Conservation (phyloP, 371 early-diverging fungal species). For the Parasitella parasitica region DNA sequence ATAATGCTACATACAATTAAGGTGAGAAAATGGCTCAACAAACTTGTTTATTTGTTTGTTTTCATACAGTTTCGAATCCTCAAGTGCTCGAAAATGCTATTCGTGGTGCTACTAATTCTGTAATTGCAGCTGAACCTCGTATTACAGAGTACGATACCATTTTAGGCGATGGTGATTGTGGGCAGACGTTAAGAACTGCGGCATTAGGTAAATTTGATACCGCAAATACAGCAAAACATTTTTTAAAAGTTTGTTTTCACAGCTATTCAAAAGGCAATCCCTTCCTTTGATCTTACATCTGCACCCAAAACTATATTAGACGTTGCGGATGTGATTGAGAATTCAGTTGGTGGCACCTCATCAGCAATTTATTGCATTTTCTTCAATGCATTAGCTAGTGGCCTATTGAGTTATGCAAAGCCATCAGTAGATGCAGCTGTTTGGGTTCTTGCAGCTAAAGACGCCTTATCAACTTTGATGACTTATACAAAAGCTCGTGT, state of each 20-base stretch:
- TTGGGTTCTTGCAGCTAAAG: conserved; percentile 32
- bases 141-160: conserved; percentile 72
- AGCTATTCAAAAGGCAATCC: conserved; percentile 36
- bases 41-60: not conserved
- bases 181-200: conserved; percentile 68
- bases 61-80: conserved; percentile 4
- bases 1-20: too few species aligned
- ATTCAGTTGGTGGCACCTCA: conserved; percentile 76
- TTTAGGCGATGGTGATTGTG: conserved; percentile 86
- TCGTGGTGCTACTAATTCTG: conserved; percentile 48
- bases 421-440: conserved; percentile 4
- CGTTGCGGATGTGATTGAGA: conserved; percentile 68
- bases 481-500: conserved; percentile 71
- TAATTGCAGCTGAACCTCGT: conserved; percentile 67
- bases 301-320: conserved; percentile 27
- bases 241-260: too few species aligned
- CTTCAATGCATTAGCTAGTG: conserved; percentile 68
- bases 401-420: conserved; percentile 28
- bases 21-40: not conserved
- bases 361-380: conserved; percentile 79
- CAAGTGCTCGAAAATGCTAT: conserved; percentile 36
- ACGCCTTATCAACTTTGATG: conserved; percentile 62
- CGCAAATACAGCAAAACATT: too few species aligned
- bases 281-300: conserved; percentile 18
- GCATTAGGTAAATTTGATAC: conserved; percentile 56